Evolutionary conservation across 2,329 filamentous ascomycete species (phyloP).

Genomic region (Aspergillus sp.): DNA sequence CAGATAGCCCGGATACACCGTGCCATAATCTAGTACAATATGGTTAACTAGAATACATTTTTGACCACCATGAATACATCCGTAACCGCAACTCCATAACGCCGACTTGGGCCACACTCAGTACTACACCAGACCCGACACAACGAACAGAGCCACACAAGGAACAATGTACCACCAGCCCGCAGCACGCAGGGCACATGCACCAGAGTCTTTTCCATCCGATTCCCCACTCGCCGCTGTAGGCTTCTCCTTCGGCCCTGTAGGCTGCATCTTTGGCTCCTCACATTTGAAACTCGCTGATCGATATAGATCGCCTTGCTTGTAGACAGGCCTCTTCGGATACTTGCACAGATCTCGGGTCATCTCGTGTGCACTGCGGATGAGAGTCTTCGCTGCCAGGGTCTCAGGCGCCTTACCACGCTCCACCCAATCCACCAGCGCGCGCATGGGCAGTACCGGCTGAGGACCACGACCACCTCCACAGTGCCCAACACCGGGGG

Average conservation of each 20-base stretch:
- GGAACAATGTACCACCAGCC: not conserved
- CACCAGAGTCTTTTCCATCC: not conserved
- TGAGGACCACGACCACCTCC: not conserved
- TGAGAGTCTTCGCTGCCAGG: not conserved
- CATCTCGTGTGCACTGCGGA: not conserved
- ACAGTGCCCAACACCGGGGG: constrained; percentile 54
- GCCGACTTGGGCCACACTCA: not conserved
- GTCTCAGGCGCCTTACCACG: constrained; percentile 3
- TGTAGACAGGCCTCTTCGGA: not conserved
- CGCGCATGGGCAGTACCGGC: not conserved
- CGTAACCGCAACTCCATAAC: not conserved
- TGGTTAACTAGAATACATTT: not conserved
- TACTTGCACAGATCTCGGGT: not conserved
- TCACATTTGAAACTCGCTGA: not conserved
- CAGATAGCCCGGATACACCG: not conserved
- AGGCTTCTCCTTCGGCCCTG: not conserved
- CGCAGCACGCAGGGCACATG: not conserved
- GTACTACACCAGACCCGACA: not conserved
- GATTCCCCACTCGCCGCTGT: not conserved
- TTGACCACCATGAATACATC: not conserved
- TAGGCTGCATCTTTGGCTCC: not conserved
- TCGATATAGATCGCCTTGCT: not conserved
- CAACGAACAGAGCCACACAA: not conserved
- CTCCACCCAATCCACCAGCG: constrained; percentile 8
- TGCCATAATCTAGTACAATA: not conserved